Evolutionary conservation across 2,329 filamentous ascomycete genomes (phyloP), one percentile per base, ranked within the genome.

Genomic region (Calonectria henricotiae): DNA sequence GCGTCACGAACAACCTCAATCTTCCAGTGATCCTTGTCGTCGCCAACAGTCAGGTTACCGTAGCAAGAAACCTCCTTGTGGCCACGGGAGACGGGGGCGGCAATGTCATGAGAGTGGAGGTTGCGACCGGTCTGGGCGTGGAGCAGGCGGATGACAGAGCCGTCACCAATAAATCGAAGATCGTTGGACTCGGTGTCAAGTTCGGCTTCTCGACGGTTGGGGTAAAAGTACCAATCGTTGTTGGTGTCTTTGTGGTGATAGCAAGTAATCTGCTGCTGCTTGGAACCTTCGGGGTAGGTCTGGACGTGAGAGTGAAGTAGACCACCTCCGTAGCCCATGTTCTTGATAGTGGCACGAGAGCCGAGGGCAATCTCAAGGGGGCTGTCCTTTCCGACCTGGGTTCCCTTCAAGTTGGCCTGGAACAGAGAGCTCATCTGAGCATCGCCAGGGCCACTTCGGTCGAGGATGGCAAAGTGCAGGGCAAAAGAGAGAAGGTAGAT

Each of bases 371-470:
- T 88, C 80, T 99, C 96, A 17, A 99, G 89, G 25, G 97, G 96
- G 79, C 95, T 98, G 82, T 98, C 93, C 82, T 94, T 95, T 79
- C 96, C 96, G 72, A 99, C 96, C 74, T 97, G 93, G 12, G 96
- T 98, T 30, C 96, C 96, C 78, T 91, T 92, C 43, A 99, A 89
- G 80, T 99, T 99, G 58, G 97, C 96, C 83, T 99, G 96, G 89
- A 99, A 99, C 62, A 99, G 90, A 30, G 96, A 99, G 85, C 95
- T 98, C 96, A 99, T 99, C 84, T 99, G 96, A n/a, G 96, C 96
- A 85, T 99, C 96, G 65, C 96, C 96, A 8, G 97, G 96, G 23
- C 96, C 96, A 77, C 92, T 96, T 84, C 94, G 96, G 83, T 97
- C 94, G 69, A 99, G 89, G 73, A 99, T 94, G 72, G 94, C 88